Evolutionary conservation across 2,329 filamentous ascomycete genomes (phyloP).

Genomic region (Hypomyces perniciosus): DNA sequence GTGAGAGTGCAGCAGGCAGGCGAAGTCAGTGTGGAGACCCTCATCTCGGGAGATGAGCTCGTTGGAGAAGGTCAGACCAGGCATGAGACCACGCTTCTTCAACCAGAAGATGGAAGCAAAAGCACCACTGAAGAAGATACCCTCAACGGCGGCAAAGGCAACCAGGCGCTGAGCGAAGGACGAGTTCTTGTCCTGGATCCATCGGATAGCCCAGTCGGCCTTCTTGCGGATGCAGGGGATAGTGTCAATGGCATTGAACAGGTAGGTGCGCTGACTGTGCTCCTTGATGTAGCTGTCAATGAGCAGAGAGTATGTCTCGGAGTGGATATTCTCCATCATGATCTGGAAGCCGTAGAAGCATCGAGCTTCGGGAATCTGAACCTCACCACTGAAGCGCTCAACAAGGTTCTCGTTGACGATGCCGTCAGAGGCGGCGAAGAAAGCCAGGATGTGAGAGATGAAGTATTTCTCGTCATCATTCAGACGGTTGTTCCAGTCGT

Average conservation of each 20-base stretch:
- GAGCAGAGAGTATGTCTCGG: conserved; percentile 96
- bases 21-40: conserved; percentile 98
- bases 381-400: conserved; percentile 94
- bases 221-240: conserved; percentile 98
- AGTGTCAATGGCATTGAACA: conserved; percentile 98
- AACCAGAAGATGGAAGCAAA: conserved; percentile 99
- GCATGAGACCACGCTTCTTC: conserved; percentile 99
- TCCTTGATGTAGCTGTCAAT: conserved; percentile 99
- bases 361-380: conserved; percentile 94
- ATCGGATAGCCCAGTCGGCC: conserved; percentile 93
- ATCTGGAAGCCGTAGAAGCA: conserved; percentile 99
- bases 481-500: conserved; percentile 98
- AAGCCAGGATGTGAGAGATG: conserved; percentile 95
- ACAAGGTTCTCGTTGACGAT: conserved; percentile 99
- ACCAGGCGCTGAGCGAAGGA: conserved; percentile 94
- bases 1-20: conserved; percentile 96
- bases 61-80: conserved; percentile 97
- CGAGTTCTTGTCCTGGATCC: conserved; percentile 90
- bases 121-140: conserved; percentile 98
- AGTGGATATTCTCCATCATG: conserved; percentile 99
- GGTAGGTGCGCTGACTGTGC: conserved; percentile 83
- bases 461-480: conserved; percentile 98
- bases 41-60: conserved; percentile 99
- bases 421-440: conserved; percentile 97
- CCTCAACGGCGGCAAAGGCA: conserved; percentile 95